These are phyloP conservation scores for Metschnikowia santaceciliae DNA, from an alignment of 805 yeast genomes.

Conservation along the genomic window DNA sequence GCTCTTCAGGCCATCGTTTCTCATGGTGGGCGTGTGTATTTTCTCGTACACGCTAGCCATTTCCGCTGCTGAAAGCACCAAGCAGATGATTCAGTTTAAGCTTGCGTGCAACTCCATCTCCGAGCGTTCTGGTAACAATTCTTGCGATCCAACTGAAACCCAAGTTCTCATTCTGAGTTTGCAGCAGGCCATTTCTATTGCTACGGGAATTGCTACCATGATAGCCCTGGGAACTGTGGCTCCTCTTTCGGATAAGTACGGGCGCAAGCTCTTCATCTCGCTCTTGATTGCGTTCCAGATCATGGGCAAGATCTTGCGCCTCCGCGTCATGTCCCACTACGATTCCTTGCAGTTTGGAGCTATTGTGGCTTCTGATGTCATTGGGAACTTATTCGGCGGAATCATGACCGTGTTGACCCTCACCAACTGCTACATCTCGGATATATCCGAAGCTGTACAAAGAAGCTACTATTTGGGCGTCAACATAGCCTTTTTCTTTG, in stretches of 20 bases:
- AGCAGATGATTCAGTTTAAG: conserved; percentile 35
- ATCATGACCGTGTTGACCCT: conserved; percentile 51
- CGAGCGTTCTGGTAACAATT: conserved; percentile 7
- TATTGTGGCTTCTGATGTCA: conserved; percentile 41
- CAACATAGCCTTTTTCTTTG: conserved; percentile 53
- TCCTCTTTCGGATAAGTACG: conserved; percentile 34
- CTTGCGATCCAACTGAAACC: conserved; percentile 31
- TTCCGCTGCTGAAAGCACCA: conserved; percentile 35
- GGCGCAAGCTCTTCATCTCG: conserved; percentile 31
- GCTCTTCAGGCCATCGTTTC: conserved; percentile 54
- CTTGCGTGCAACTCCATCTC: conserved; percentile 26
- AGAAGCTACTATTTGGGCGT: conserved; percentile 59
- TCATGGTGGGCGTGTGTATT: conserved; percentile 42
- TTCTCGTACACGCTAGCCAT: conserved; percentile 42
- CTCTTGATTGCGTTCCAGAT: conserved; percentile 17
- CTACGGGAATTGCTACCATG: conserved; percentile 43
- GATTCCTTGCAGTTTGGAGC: conserved; percentile 28
- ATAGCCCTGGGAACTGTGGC: conserved; percentile 53
- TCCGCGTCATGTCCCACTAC: conserved; percentile 23
- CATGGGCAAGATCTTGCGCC: conserved; percentile 22
- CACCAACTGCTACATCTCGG: conserved; percentile 67
- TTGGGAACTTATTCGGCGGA: conserved; percentile 63
- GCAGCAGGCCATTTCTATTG: conserved; percentile 41
- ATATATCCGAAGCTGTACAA: conserved; percentile 59
- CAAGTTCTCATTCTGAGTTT: conserved; percentile 45